Evolutionary conservation across 2,329 filamentous ascomycete species (phyloP).

Genomic region (Hymenoscyphus fructigenus): DNA sequence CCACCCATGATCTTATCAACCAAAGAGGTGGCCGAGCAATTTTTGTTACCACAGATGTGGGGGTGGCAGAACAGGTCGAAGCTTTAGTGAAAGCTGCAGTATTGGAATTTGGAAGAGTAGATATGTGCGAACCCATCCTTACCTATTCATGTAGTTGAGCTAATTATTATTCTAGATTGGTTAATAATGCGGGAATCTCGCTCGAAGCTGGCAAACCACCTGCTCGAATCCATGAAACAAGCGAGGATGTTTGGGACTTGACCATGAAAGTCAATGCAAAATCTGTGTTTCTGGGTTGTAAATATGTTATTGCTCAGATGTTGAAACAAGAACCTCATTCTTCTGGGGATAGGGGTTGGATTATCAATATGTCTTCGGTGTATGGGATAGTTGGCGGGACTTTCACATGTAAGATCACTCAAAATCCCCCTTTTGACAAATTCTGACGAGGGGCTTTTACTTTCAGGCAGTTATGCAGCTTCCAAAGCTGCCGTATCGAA

Average conservation of each 20-base stretch:
- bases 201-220: slow-evolving; percentile 37
- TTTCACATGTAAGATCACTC: slow-evolving; percentile 30
- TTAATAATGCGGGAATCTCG: slow-evolving; percentile 51
- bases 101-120: slow-evolving; percentile 41
- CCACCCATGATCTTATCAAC: slow-evolving; percentile 43
- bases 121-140: slow-evolving; percentile 40
- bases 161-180: slow-evolving; percentile 36
- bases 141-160: neutral
- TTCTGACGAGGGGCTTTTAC: neutral
- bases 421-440: neutral
- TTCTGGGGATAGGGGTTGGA: slow-evolving; percentile 47
- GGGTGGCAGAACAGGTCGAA: slow-evolving; percentile 39
- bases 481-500: slow-evolving; percentile 51
- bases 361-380: slow-evolving; percentile 49
- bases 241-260: slow-evolving; percentile 46
- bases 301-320: slow-evolving; percentile 50
- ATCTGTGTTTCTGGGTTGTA: slow-evolving; percentile 43
- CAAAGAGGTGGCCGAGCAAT: slow-evolving; percentile 39
- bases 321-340: slow-evolving; percentile 44
- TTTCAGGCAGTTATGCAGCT: slow-evolving; percentile 44
- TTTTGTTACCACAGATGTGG: slow-evolving; percentile 47
- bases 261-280: slow-evolving; percentile 42
- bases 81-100: slow-evolving; percentile 39
- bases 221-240: slow-evolving; percentile 45
- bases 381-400: slow-evolving; percentile 41